These are phyloP conservation scores for Inonotus obliquus DNA, from an alignment of 1,284 basidiomycete genomes.

Conservation along the genomic window DNA sequence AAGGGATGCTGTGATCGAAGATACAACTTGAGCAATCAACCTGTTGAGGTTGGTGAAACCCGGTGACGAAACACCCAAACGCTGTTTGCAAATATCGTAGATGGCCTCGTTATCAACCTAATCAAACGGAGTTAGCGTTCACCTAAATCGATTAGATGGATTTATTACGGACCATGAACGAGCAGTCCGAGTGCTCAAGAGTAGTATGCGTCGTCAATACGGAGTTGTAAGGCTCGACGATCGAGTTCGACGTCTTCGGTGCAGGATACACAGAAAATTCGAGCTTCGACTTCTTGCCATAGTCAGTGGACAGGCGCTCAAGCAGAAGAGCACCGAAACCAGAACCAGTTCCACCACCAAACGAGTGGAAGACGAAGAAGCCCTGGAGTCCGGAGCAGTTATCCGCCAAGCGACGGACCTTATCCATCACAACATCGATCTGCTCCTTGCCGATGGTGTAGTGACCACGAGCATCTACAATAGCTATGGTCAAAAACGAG, in stretches of 20 bases:
- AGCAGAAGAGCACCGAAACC: conserved; percentile 97
- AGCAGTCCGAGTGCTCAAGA: conserved; percentile 98
- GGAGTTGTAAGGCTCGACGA: conserved; percentile 99
- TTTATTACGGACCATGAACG: conserved; percentile 80
- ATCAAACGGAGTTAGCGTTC: neutral
- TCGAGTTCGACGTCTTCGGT: conserved; percentile 90
- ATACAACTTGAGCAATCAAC: conserved; percentile 97
- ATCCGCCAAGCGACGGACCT: conserved; percentile 92
- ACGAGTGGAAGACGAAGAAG: conserved; percentile 99
- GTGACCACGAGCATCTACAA: conserved; percentile 89
- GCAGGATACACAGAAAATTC: conserved; percentile 99
- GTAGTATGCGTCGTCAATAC: conserved; percentile 99
- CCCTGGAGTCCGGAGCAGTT: conserved; percentile 98
- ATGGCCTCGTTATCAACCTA: conserved; percentile 97
- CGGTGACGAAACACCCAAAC: conserved; percentile 82
- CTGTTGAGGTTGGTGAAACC: conserved; percentile 96
- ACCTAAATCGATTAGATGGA: neutral
- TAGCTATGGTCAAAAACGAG: conserved; percentile 13
- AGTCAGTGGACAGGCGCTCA: conserved; percentile 94
- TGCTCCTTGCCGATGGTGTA: conserved; percentile 98
- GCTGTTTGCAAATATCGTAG: conserved; percentile 99
- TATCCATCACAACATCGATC: conserved; percentile 92
- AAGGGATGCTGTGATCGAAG: conserved; percentile 94
- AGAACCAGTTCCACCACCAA: conserved; percentile 98
- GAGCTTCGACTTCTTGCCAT: conserved; percentile 99